Base-by-base conservation (phyloP, 768 basidiomycete genomes). In the Thelephora ganbajun region DNA sequence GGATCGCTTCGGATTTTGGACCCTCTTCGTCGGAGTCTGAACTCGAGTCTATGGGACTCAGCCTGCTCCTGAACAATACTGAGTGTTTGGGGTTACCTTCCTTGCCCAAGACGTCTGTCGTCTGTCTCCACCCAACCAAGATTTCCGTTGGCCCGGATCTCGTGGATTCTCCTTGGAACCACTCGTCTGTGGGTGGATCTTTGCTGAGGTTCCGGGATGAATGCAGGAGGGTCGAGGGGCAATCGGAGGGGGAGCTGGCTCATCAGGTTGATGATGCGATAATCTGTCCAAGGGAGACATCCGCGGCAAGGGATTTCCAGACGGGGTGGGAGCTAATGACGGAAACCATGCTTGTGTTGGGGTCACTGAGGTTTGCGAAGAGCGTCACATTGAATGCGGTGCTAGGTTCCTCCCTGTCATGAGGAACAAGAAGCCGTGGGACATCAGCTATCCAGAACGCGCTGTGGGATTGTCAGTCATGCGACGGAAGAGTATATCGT, bases 251-350 rank as follows among this genome's bases (percentile, higher is more conserved):
- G n/a, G n/a, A 16, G 47, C 52, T 5, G 43, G 39, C 43, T 47
- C 50, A 30, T 52, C 48, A 1, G 37, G 41, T 11, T 43, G 47
- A 23, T 43, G 45, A 82, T 3, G 92, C 85, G 50, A 97, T 92
- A 48, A 97, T 87, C 61, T 98, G 94, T 6, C 94, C 94, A 0
- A 86, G 77, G 53, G 96, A 89, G 34, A 93, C 83, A 61, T 89
- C 84, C 7, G 83, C 74, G n/a, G 85, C 83, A 39, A 87, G 60
- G 14, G 79, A 66, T 13, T 74, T 63, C 71, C 80, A 79, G 30
- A 70, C 57, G 18, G 68, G 69, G 47, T 68, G 71, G 2, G 57
- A 48, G 6, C 61, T 42, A n/a, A 61, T 41, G 6, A 41, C 14
- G 9, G 39, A 18, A 22, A 41, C 14, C 18, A 41, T 7, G 22